A percentile compares a stretch with the other conserved stretches of the same genome.
phyloP scores from a whole-genome alignment of 257 asterid species.

The Anisodus acutangulus region DNA sequence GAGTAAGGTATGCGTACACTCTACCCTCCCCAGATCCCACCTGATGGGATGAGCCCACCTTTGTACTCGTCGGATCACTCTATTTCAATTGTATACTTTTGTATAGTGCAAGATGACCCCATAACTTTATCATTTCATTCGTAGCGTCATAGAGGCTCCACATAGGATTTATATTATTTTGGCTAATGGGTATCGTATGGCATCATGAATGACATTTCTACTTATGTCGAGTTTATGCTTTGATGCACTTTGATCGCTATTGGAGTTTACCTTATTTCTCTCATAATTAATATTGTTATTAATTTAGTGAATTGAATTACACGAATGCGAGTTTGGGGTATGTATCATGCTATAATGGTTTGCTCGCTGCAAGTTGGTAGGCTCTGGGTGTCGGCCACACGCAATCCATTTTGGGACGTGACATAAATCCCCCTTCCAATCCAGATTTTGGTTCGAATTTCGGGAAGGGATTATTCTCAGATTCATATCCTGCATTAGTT shows the following conservation, averaged over 20 bases:
- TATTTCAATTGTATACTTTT: background rate
- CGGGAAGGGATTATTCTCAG: background rate
- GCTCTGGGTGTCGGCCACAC: background rate
- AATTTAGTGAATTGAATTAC: background rate
- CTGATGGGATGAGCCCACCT: too few species aligned
- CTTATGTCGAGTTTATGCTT: background rate
- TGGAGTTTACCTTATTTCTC: background rate
- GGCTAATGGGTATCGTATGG: background rate
- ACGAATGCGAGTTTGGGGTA: background rate
- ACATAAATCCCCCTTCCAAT: background rate
- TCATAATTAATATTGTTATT: background rate
- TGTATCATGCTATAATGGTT: background rate
- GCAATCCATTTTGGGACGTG: background rate
- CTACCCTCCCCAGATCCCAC: too few species aligned
- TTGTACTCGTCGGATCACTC: background rate
- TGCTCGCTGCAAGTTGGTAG: slow-evolving; percentile 4
- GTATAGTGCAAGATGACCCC: background rate
- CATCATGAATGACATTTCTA: background rate
- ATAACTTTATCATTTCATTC: background rate
- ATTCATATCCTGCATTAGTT: background rate
- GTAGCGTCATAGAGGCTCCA: background rate
- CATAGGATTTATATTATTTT: background rate
- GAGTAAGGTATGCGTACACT: too few species aligned
- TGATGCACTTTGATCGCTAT: background rate
- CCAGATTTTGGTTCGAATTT: background rate